Conservation (phyloP, 768 basidiomycete genomes). For the Peribolospora baueri region DNA sequence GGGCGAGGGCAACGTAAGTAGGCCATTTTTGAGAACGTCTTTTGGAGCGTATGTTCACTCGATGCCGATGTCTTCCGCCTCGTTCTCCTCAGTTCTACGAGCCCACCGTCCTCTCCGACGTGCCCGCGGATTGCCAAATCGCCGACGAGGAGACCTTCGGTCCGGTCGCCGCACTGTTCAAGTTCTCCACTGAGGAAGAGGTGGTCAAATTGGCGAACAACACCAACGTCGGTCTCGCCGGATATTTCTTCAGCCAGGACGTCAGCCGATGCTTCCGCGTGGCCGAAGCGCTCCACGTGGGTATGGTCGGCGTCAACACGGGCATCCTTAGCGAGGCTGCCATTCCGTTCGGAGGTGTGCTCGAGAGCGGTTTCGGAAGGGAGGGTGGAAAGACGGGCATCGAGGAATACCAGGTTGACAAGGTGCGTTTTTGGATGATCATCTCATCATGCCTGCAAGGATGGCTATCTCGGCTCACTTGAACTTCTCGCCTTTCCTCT, state of each 20-base stretch:
- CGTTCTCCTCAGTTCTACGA: slow-evolving; percentile 40
- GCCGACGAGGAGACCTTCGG: slow-evolving; percentile 85
- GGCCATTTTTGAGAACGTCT: neutral
- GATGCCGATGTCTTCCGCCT: neutral
- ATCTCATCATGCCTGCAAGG: too few species aligned
- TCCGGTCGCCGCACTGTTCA: slow-evolving; percentile 54
- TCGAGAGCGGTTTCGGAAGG: slow-evolving; percentile 68
- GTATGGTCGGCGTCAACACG: slow-evolving; percentile 68
- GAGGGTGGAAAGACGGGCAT: slow-evolving; percentile 71
- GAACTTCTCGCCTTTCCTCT: too few species aligned
- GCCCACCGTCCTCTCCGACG: slow-evolving; percentile 74
- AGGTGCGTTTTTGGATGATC: neutral
- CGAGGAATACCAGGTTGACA: slow-evolving; percentile 33
- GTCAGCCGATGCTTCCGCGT: slow-evolving; percentile 79
- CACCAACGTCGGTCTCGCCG: slow-evolving; percentile 63
- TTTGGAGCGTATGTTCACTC: neutral
- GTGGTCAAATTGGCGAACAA: slow-evolving; percentile 65
- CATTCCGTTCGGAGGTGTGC: slow-evolving; percentile 74
- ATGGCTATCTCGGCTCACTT: too few species aligned
- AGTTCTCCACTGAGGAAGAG: slow-evolving; percentile 85
- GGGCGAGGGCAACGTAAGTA: slow-evolving; percentile 21
- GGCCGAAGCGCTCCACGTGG: slow-evolving; percentile 62
- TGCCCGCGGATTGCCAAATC: slow-evolving; percentile 37
- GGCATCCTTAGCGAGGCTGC: slow-evolving; percentile 50
- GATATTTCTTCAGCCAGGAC: slow-evolving; percentile 60